Evolutionary conservation across 164 flowering plant species (phyloP), one percentile per base, ranked within the genome.

Genomic region (Vitis amurensis): DNA sequence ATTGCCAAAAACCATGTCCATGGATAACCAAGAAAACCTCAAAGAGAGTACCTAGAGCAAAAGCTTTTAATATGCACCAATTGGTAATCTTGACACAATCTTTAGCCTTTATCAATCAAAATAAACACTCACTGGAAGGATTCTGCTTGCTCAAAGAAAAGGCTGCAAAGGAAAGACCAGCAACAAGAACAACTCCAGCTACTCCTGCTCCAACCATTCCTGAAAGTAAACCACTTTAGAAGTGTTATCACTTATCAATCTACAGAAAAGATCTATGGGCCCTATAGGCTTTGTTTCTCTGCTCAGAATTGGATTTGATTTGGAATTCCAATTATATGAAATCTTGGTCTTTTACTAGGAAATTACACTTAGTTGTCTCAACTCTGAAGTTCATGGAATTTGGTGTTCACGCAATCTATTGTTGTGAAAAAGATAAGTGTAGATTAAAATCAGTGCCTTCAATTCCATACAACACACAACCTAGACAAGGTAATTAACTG

Each of bases 131-230:
- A 94, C 98, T 84, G n/a, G 87, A 70, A 67, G 74, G 70, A 64
- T 27, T 82, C 58, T 78, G 80, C 77, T 81, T 93, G 70, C 87
- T 79, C 15, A 90, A 50, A 63, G 90, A 86, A 60, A 87, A n/a
- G 17, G 90, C 81, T 8, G 94, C 91, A 71, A 87, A 81, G 55
- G 87, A 74, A 70, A 93, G 80, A 30, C 94, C 98, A 58, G 88
- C 82, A 71, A 84, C 82, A 63, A 95, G 82, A 70, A 93, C 15
- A 69, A 86, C 77, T 55, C 92, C 95, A 23, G 91, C 92, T 16
- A 85, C 71, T 81, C 89, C 94, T 49, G 89, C 88, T 66, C 88
- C 87, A 60, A 86, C 75, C 70, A 86, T 63, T 66, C 93, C 98
- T 93, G 98, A 83, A 82, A 89, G 71, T 68, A 77, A 78, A 76